Evolutionary conservation across 257 asterid species (phyloP).

Genomic region (Vinca minor): DNA sequence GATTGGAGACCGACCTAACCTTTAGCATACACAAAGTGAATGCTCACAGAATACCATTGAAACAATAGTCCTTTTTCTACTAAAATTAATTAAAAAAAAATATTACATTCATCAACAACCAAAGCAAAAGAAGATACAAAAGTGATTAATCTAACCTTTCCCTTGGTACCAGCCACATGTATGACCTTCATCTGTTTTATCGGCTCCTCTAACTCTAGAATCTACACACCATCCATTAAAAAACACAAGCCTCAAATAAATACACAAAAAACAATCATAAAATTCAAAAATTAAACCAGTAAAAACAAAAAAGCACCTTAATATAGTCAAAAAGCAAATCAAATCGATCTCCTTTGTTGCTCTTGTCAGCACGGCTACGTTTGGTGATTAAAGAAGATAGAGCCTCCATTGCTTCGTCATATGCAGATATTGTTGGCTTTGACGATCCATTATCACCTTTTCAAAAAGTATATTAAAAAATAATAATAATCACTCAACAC

Average conservation of each 20-base stretch:
- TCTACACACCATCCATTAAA: slow-evolving; percentile 31
- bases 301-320: slow-evolving; percentile 40
- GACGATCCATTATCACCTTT: slow-evolving; percentile 38
- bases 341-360: slow-evolving; percentile 70
- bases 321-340: slow-evolving; percentile 72
- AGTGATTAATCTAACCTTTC: slow-evolving; percentile 51
- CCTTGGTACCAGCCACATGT: slow-evolving; percentile 99
- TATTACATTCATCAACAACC: background rate
- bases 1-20: too few relatives aligned
- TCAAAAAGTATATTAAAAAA: too few relatives aligned
- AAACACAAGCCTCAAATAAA: background rate
- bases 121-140: background rate
- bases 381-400: slow-evolving; percentile 80
- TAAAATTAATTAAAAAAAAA: background rate
- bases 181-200: slow-evolving; percentile 79
- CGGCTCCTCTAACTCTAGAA: slow-evolving; percentile 77
- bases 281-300: background rate
- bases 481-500: slow-evolving; percentile 10
- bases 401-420: slow-evolving; percentile 94
- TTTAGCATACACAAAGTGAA: too few relatives aligned
- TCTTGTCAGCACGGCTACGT: slow-evolving; percentile 89
- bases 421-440: slow-evolving; percentile 32
- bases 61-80: too few relatives aligned
- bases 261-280: background rate
- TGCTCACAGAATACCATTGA: too few relatives aligned